phyloP scores from a whole-genome alignment of 441 rosid species.

The Euphorbia corollata region DNA sequence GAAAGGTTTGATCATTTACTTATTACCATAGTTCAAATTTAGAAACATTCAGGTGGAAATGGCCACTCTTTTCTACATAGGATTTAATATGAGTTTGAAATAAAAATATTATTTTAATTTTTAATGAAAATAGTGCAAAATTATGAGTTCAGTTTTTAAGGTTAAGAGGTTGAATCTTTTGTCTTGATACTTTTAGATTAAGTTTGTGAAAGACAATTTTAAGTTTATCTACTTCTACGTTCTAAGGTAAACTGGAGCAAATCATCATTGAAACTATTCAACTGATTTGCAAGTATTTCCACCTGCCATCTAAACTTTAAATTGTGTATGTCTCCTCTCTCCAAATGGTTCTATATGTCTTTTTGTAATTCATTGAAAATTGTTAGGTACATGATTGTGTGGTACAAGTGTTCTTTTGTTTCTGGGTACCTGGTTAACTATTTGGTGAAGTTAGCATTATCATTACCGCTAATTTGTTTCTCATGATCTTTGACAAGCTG shows the following conservation, averaged over 20 bases:
- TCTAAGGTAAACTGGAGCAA: neutral
- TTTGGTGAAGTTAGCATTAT: neutral
- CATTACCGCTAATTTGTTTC: neutral
- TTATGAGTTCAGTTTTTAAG: neutral
- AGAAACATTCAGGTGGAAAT: neutral
- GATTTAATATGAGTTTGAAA: neutral
- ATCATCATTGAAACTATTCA: neutral
- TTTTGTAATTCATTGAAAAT: neutral
- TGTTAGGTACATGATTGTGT: neutral
- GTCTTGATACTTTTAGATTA: neutral
- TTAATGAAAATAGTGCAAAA: neutral
- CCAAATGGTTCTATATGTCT: neutral
- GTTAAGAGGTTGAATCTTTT: neutral
- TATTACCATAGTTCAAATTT: conserved; percentile 1
- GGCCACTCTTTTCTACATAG: neutral
- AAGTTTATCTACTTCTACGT: neutral
- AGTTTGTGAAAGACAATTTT: no score
- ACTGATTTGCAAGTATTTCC: no score
- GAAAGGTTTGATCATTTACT: conserved; percentile 55
- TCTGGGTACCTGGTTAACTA: neutral
- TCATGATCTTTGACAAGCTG: neutral
- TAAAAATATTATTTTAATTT: neutral
- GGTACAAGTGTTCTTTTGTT: neutral
- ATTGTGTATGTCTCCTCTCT: neutral
- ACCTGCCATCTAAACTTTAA: neutral